Evolutionary conservation across 495 filamentous ascomycete species (phyloP), one percentile per base, ranked within the genome.

Genomic region (Neurospora discreta): DNA sequence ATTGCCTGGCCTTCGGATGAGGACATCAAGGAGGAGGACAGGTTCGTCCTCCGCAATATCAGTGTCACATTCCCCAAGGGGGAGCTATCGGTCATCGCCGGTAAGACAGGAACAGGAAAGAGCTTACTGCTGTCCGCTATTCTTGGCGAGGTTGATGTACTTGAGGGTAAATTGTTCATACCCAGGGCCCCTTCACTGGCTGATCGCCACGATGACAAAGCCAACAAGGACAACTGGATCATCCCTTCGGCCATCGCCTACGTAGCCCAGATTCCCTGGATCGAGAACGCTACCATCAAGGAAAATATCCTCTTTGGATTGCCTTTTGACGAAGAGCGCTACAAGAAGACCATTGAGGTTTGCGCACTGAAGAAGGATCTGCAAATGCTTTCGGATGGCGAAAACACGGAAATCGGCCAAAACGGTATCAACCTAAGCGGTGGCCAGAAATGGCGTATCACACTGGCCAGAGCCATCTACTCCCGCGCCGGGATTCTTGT

Each of bases 401-500:
- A 94, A 70, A 78, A 87, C 44, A 95, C 92, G 0, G 92, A 94
- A 73, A 92, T 95, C 70, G 92, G 89, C 18, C 89, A 91, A 0
- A 93, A 94, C 71, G 93, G 93, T 15, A 90, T 95, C 75, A 95
- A 94, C 75, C 80, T 96, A 5, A 93, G 90, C 74, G 93, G 93
- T 73, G 93, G 93, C 15, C 93, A 96, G 78, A 87, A 89, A 75
- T 96, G 93, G 93, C 84, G 93, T 60, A 82, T 95, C 39, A 90
- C 91, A 4, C 88, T 96, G 71, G 93, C 92, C 3, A 80, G 93
- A 38, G 92, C 93, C 9, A 81, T 94, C 39, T 95, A 96, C 77
- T 93, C 91, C 3, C 83, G 93, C 2, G 93, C 93, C 6, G 90
- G 91, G 0, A 90, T 93, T 71, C 84, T 96, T 0, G 82, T 96